These are phyloP conservation scores for Aspergillus cejpii DNA, from an alignment of 2,329 filamentous ascomycete species.

Conservation along the genomic window DNA sequence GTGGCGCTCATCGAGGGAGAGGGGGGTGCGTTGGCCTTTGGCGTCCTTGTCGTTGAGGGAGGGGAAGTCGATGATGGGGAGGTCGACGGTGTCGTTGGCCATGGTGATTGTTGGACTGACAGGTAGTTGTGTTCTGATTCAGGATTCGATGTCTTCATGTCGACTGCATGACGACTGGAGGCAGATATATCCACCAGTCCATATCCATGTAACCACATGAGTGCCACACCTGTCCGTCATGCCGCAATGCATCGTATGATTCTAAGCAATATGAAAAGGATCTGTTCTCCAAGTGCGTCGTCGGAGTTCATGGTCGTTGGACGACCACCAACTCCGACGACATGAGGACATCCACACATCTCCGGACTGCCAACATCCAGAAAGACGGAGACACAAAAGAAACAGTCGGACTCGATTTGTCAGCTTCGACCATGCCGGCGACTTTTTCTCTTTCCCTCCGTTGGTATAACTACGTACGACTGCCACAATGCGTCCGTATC, in stretches of 20 bases:
- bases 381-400: neutral
- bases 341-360: neutral
- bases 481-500: neutral
- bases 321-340: slow-evolving; percentile 2
- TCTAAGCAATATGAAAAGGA: neutral
- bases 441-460: neutral
- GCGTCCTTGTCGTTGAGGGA: neutral
- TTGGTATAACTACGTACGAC: slow-evolving; percentile 3
- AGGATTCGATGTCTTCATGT: neutral
- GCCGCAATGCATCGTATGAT: neutral
- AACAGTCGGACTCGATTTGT: neutral
- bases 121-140: neutral
- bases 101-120: neutral
- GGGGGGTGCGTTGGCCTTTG: neutral
- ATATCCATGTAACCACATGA: too few species aligned
- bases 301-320: slow-evolving; percentile 1
- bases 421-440: neutral
- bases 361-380: neutral
- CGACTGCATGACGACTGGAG: neutral
- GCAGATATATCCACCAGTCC: neutral
- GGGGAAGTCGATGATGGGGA: neutral
- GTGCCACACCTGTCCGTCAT: too few species aligned
- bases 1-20: slow-evolving; percentile 2
- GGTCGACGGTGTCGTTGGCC: neutral
- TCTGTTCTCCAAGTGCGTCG: neutral